Percentiles rank a stretch among this genome's conserved stretches.
These are phyloP conservation scores for Peltaster fructicola DNA, from an alignment of 2,329 filamentous ascomycete genomes.

Conservation along the genomic window DNA sequence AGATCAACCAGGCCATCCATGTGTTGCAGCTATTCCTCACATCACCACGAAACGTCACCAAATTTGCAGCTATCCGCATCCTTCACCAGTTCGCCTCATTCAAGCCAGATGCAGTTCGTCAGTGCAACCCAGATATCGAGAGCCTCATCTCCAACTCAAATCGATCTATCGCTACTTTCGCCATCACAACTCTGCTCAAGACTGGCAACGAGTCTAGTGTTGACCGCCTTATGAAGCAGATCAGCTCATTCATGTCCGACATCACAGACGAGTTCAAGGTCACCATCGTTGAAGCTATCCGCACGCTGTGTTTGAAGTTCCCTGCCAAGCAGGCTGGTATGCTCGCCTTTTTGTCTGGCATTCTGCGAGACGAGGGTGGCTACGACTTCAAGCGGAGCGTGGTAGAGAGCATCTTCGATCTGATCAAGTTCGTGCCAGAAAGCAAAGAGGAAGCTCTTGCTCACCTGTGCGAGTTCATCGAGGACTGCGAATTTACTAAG, in stretches of 20 bases:
- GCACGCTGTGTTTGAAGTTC: conserved; percentile 92
- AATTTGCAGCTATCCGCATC: conserved; percentile 92
- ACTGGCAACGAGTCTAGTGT: conserved; percentile 96
- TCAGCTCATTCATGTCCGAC: conserved; percentile 94
- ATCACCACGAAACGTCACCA: conserved; percentile 85
- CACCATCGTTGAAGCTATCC: conserved; percentile 97
- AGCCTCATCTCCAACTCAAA: conserved; percentile 92
- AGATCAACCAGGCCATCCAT: conserved; percentile 83
- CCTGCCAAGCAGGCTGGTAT: conserved; percentile 95
- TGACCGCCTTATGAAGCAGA: conserved; percentile 95
- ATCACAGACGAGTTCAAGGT: conserved; percentile 99
- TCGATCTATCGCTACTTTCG: conserved; percentile 92
- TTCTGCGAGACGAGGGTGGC: conserved; percentile 86
- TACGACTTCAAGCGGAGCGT: conserved; percentile 97
- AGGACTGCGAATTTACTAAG: conserved; percentile 98
- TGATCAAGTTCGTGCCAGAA: conserved; percentile 97
- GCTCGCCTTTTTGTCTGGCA: conserved; percentile 93
- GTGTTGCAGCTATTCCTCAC: conserved; percentile 93
- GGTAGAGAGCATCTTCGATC: conserved; percentile 96
- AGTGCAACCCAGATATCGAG: conserved; percentile 96
- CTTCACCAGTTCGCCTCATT: conserved; percentile 92
- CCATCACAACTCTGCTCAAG: conserved; percentile 94
- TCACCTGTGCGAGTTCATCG: conserved; percentile 96
- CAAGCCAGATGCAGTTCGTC: conserved; percentile 80
- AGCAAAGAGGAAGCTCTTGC: conserved; percentile 66